A percentile compares a stretch with the other conserved stretches of the same genome.
These are phyloP conservation scores for Claviceps sp. DNA, from an alignment of 2,329 filamentous ascomycete species.

Conservation along the genomic window DNA sequence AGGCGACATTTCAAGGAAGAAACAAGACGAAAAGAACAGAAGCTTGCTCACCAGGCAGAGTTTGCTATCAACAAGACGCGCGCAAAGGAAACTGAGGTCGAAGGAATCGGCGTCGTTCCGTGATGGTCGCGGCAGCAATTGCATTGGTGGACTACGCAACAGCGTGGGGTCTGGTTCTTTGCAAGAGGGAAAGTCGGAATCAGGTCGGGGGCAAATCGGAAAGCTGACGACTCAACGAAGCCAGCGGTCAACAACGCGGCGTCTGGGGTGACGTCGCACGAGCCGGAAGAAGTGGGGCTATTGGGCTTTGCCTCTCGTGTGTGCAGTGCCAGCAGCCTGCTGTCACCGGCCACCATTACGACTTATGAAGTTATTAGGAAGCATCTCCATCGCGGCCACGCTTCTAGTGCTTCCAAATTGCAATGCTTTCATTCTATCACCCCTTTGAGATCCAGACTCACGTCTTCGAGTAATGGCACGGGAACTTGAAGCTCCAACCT, in stretches of 20 bases:
- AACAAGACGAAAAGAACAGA: not conserved
- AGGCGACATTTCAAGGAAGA: not conserved
- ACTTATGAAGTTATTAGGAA: no score
- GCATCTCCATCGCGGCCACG: not conserved
- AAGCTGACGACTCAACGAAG: slow-evolving; percentile 7
- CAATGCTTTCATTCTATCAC: not conserved
- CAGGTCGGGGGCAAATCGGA: not conserved
- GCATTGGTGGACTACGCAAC: slow-evolving; percentile 5
- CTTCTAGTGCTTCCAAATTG: not conserved
- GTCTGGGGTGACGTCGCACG: no score
- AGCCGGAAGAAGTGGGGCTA: no score
- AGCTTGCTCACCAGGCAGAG: slow-evolving; percentile 2
- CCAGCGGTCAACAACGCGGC: not conserved
- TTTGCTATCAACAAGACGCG: not conserved
- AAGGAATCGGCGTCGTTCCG: slow-evolving; percentile 9
- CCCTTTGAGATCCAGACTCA: no score
- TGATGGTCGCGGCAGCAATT: slow-evolving; percentile 5
- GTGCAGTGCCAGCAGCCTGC: no score
- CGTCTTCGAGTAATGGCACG: not conserved
- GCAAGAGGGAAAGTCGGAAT: slow-evolving; percentile 6
- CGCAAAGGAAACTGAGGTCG: slow-evolving; percentile 4
- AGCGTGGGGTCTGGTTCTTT: slow-evolving; percentile 6
- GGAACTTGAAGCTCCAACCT: not conserved
- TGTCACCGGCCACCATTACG: no score
- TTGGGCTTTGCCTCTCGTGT: no score